These are phyloP conservation scores for Phytopythium cucurbitacearum DNA, from an alignment of 352 stramenopile species.

Conservation along the genomic window DNA sequence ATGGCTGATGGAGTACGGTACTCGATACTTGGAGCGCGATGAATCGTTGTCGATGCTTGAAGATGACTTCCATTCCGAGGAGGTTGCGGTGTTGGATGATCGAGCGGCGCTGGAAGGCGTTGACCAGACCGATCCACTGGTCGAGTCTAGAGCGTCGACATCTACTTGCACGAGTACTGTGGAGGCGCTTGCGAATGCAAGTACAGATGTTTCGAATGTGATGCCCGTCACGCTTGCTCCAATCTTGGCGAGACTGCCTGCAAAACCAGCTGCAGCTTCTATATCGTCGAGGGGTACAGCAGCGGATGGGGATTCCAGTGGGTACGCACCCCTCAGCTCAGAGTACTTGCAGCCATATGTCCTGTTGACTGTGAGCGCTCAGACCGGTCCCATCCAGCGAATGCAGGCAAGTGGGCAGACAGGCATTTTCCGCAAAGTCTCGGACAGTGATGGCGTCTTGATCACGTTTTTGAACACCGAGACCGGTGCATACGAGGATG, in stretches of 20 bases:
- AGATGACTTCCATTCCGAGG: slow-evolving; percentile 47
- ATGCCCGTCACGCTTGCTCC: slow-evolving; percentile 78
- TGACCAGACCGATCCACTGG: slow-evolving; percentile 64
- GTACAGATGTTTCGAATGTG: slow-evolving; percentile 46
- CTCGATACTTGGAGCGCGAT: slow-evolving; percentile 45
- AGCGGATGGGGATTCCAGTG: slow-evolving; percentile 21
- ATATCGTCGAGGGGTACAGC: slow-evolving; percentile 1
- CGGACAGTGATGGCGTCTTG: slow-evolving; percentile 56
- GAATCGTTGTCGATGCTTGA: slow-evolving; percentile 41
- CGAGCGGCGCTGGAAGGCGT: slow-evolving; percentile 71
- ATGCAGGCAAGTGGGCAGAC: slow-evolving; percentile 62
- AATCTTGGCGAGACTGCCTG: slow-evolving; percentile 48
- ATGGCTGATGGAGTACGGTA: slow-evolving; percentile 85
- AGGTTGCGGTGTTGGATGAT: slow-evolving; percentile 45
- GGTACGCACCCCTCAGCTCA: slow-evolving; percentile 64
- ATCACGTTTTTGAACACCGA: slow-evolving; percentile 85
- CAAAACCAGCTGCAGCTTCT: slow-evolving; percentile 15
- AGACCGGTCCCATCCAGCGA: slow-evolving; percentile 64
- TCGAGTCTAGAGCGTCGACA: slow-evolving; percentile 9
- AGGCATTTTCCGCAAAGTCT: slow-evolving; percentile 59
- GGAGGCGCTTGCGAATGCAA: not conserved
- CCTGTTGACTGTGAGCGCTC: slow-evolving; percentile 72
- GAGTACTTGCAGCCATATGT: slow-evolving; percentile 70
- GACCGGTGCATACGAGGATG: slow-evolving; percentile 80
- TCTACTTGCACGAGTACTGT: slow-evolving; percentile 1